phyloP scores from a whole-genome alignment of 2,329 filamentous ascomycete genomes.

The Emydomyces testavorans region DNA sequence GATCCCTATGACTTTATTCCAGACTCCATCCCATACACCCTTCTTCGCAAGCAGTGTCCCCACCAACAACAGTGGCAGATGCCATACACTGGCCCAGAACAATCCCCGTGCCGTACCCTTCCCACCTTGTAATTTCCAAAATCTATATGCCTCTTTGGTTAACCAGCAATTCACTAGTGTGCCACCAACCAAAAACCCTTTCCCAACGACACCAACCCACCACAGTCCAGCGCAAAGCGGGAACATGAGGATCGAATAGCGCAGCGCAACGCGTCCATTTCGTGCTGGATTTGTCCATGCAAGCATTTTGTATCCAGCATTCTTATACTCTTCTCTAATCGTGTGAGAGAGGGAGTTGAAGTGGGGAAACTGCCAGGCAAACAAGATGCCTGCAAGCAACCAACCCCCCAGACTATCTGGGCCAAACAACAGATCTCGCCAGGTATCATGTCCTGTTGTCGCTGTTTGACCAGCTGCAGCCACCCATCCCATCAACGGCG shows the following conservation, averaged over 20 bases:
- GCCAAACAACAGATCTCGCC: slow-evolving; percentile 67
- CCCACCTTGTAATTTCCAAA: slow-evolving; percentile 68
- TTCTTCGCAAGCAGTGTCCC: slow-evolving; percentile 88
- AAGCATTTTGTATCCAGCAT: slow-evolving; percentile 58
- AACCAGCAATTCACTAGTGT: slow-evolving; percentile 79
- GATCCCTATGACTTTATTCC: slow-evolving; percentile 53
- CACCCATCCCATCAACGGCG: slow-evolving; percentile 95
- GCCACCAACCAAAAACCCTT: slow-evolving; percentile 71
- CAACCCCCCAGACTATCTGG: slow-evolving; percentile 64
- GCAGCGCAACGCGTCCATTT: slow-evolving; percentile 75
- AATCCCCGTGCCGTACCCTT: slow-evolving; percentile 70
- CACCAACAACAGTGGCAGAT: slow-evolving; percentile 79
- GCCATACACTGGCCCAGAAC: slow-evolving; percentile 98
- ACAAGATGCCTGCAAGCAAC: slow-evolving; percentile 72
- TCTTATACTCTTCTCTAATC: slow-evolving; percentile 79
- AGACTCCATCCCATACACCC: slow-evolving; percentile 77
- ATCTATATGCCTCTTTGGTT: slow-evolving; percentile 61
- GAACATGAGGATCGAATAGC: slow-evolving; percentile 76
- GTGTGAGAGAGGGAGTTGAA: slow-evolving; percentile 89
- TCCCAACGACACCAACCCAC: slow-evolving; percentile 69
- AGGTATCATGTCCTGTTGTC: slow-evolving; percentile 56
- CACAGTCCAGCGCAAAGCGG: slow-evolving; percentile 75
- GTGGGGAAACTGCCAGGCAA: slow-evolving; percentile 96
- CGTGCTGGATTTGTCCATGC: slow-evolving; percentile 75
- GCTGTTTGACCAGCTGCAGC: slow-evolving; percentile 84